These are phyloP conservation scores for Chlorophyllum brunneum DNA, from an alignment of 768 basidiomycete genomes.

Conservation along the genomic window DNA sequence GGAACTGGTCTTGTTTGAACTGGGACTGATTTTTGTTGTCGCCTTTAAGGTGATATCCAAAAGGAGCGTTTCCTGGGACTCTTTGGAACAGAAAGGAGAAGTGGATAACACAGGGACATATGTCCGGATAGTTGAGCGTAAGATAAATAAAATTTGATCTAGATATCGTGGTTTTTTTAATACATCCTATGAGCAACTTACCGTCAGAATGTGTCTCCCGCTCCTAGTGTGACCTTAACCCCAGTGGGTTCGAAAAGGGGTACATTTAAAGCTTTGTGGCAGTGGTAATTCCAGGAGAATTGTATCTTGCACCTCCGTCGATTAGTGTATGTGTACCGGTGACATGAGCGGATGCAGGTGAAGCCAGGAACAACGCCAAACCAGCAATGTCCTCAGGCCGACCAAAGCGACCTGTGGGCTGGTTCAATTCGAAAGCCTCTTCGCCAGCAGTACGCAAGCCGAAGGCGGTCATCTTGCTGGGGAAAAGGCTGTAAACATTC, in stretches of 20 bases:
- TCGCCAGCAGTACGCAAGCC: constrained; percentile 56
- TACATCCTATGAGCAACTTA: too few species aligned
- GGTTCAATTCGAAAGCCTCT: constrained; percentile 43
- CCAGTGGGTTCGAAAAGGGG: not conserved
- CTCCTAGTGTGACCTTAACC: not conserved
- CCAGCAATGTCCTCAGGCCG: constrained; percentile 68
- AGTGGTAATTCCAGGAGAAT: not conserved
- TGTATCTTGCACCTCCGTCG: constrained; percentile 30
- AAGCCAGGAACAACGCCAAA: constrained; percentile 62
- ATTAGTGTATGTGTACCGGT: constrained; percentile 70
- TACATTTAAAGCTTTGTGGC: not conserved
- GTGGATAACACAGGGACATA: too few species aligned
- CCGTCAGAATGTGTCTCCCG: not conserved
- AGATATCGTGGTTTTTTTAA: too few species aligned
- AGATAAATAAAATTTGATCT: too few species aligned
- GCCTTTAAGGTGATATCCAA: too few species aligned
- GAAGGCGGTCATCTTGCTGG: constrained; percentile 81
- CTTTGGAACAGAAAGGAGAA: too few species aligned
- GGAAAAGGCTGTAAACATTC: constrained; percentile 44
- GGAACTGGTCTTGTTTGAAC: not conserved
- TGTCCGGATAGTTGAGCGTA: too few species aligned
- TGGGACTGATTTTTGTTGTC: too few species aligned
- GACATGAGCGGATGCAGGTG: constrained; percentile 71
- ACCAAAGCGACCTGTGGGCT: constrained; percentile 73
- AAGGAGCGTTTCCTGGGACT: too few species aligned